phyloP scores from a whole-genome alignment of 139 green algal species.

The Chlorella sp. region DNA sequence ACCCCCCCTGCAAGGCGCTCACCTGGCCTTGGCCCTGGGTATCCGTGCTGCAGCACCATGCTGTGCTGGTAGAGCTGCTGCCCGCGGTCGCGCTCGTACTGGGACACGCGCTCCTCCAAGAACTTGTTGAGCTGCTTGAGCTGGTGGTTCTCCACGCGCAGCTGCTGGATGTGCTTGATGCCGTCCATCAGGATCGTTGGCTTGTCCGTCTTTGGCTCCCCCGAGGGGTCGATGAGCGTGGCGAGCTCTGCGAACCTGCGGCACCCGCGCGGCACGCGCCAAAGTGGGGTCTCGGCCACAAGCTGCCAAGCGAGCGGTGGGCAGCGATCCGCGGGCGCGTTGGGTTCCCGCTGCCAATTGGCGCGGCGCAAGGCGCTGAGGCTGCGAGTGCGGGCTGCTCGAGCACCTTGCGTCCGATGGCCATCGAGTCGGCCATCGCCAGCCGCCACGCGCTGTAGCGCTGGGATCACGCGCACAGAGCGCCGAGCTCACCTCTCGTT shows the following conservation, averaged over 20 bases:
- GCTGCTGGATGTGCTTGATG: constrained; percentile 54
- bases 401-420: not conserved
- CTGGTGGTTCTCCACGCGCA: constrained; percentile 56
- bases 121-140: constrained; percentile 72
- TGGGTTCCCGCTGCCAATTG: no score
- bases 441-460: no score
- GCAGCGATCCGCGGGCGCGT: no score
- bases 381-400: not conserved
- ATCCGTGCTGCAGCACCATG: constrained; percentile 29
- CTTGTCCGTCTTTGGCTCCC: constrained; percentile 72
- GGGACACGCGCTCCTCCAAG: constrained; percentile 58
- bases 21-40: no score
- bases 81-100: constrained; percentile 44
- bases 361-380: no score
- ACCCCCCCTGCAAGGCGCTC: no score
- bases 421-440: not conserved
- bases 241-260: constrained; percentile 56
- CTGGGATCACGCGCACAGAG: no score
- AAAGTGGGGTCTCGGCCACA: no score
- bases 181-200: constrained; percentile 58
- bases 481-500: not conserved
- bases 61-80: constrained; percentile 52
- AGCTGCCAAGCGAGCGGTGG: no score
- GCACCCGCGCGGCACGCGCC: no score
- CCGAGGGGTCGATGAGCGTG: constrained; percentile 50